A percentile compares a stretch with the other conserved stretches of the same genome.
Evolutionary conservation across 2,329 filamentous ascomycete species (phyloP).

Genomic region (Sporothrix brasiliensis): DNA sequence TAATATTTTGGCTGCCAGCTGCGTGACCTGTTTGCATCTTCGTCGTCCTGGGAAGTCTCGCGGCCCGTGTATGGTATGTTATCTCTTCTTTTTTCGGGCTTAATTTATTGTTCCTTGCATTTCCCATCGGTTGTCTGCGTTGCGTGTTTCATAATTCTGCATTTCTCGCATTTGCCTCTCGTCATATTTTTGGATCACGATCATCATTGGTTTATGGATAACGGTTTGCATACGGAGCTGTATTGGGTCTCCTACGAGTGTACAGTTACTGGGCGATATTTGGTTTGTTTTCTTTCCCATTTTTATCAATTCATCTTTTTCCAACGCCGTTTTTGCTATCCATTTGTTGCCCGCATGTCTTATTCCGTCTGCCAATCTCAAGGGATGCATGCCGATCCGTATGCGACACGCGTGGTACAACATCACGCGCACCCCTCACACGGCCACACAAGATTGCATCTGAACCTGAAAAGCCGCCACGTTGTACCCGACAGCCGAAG

Average conservation of each 20-base stretch:
- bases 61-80: background rate
- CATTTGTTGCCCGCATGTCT: constrained; percentile 9
- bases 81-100: background rate
- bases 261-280: constrained; percentile 5
- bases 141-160: background rate
- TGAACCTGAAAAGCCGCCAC: background rate
- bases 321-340: background rate
- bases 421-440: background rate
- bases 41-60: background rate
- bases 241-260: constrained; percentile 25
- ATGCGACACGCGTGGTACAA: constrained; percentile 15
- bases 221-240: constrained; percentile 23
- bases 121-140: background rate
- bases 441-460: background rate
- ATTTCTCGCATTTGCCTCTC: background rate
- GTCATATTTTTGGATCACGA: constrained; percentile 17
- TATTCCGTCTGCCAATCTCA: constrained; percentile 6
- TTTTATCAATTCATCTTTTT: background rate
- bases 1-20: constrained; percentile 13
- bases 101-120: background rate
- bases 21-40: background rate
- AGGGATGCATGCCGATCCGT: constrained; percentile 18
- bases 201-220: constrained; percentile 21
- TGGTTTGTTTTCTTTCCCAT: constrained; percentile 6
- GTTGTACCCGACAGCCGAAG: background rate